phyloP scores from a whole-genome alignment of 192 early-diverging fungal species.

The Dispira simplex region DNA sequence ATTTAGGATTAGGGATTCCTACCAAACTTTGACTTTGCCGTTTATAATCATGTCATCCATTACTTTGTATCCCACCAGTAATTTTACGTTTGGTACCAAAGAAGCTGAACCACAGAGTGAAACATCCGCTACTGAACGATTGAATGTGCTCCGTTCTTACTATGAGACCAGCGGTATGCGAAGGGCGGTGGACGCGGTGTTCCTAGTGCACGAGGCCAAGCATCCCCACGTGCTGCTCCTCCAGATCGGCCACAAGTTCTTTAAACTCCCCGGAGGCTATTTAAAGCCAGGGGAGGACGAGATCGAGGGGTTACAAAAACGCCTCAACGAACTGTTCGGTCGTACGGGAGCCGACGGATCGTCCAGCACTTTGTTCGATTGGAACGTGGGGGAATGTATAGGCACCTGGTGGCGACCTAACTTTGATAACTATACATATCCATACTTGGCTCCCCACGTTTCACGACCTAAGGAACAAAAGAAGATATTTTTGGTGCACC shows the following conservation, averaged over 20 bases:
- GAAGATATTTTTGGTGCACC: slow-evolving; percentile 53
- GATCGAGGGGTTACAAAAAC: slow-evolving; percentile 44
- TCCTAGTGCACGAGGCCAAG: slow-evolving; percentile 63
- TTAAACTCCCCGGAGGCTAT: slow-evolving; percentile 56
- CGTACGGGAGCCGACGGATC: slow-evolving; percentile 14
- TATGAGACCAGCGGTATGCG: slow-evolving; percentile 49
- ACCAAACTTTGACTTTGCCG: no score
- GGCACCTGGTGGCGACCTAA: slow-evolving; percentile 59
- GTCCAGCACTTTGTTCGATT: slow-evolving; percentile 21
- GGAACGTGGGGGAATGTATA: slow-evolving; percentile 60
- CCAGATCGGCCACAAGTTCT: slow-evolving; percentile 55
- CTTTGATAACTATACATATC: slow-evolving; percentile 67
- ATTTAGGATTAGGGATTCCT: no score
- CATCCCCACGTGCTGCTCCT: slow-evolving; percentile 70
- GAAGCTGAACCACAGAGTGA: no score
- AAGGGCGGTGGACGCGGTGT: slow-evolving; percentile 49
- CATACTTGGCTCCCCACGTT: slow-evolving; percentile 63
- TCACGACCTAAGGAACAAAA: slow-evolving; percentile 65
- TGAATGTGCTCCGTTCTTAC: slow-evolving; percentile 13
- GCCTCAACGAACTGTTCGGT: slow-evolving; percentile 41
- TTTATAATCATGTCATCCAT: no score
- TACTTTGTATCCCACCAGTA: no score
- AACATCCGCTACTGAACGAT: no score
- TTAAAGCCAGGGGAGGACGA: slow-evolving; percentile 63
- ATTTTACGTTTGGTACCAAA: no score